These are phyloP conservation scores for Phialemoniopsis sp. DNA, from an alignment of 2,329 filamentous ascomycete species.

Conservation along the genomic window DNA sequence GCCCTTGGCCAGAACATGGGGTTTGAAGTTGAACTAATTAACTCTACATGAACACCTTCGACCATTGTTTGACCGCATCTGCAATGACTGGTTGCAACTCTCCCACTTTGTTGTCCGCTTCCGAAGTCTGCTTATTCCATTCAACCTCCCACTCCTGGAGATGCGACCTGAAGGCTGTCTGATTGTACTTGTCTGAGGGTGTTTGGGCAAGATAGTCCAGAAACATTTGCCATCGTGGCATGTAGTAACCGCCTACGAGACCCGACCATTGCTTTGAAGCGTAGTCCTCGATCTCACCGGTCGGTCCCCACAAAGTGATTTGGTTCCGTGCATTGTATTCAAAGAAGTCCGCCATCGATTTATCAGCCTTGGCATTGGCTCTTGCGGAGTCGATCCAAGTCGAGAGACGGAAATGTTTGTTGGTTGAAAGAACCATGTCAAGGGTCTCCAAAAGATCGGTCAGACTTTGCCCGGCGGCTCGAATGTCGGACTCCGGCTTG, in stretches of 20 bases:
- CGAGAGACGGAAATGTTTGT: constrained; percentile 33
- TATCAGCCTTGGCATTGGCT: constrained; percentile 16
- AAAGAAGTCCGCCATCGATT: constrained; percentile 24
- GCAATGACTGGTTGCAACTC: too few species aligned
- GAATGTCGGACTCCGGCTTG: constrained; percentile 9
- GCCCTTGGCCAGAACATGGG: too few species aligned
- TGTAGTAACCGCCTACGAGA: constrained; percentile 39
- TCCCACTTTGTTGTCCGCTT: too few species aligned
- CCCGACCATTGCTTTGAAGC: constrained; percentile 44
- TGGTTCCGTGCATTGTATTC: constrained; percentile 44
- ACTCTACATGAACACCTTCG: too few species aligned
- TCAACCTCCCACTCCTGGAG: constrained; percentile 5
- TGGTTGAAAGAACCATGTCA: constrained; percentile 34
- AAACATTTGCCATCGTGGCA: constrained; percentile 40
- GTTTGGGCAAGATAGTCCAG: constrained; percentile 26
- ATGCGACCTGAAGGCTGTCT: not conserved
- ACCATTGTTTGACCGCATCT: too few species aligned
- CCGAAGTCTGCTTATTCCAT: constrained; percentile 2
- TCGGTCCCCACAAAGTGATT: constrained; percentile 44
- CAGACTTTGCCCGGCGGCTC: constrained; percentile 20
- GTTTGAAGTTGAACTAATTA: too few species aligned
- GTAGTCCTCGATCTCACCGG: constrained; percentile 43
- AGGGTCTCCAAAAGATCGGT: constrained; percentile 27
- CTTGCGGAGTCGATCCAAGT: constrained; percentile 35
- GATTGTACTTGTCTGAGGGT: constrained; percentile 1